phyloP scores from a whole-genome alignment of 1,284 basidiomycete species.

The Salmacisia buchloeana region DNA sequence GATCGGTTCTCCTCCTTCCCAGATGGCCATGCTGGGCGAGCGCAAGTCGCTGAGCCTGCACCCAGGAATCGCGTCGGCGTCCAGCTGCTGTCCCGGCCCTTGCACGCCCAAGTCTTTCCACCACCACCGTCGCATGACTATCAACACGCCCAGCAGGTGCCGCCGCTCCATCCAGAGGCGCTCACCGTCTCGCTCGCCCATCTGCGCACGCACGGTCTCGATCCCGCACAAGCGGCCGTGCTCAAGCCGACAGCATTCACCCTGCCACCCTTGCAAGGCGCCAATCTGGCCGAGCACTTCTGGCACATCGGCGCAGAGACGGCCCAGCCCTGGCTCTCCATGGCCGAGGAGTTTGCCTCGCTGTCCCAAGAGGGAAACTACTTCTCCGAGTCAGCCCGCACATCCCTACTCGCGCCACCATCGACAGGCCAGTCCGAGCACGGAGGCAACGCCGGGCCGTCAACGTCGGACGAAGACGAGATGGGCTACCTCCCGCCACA shows the following conservation, averaged over 20 bases:
- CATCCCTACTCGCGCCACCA: background rate
- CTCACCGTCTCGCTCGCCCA: slow-evolving; percentile 74
- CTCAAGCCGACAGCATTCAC: slow-evolving; percentile 73
- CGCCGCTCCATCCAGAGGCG: slow-evolving; percentile 61
- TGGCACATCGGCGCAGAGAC: slow-evolving; percentile 67
- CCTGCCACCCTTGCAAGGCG: slow-evolving; percentile 76
- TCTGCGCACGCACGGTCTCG: slow-evolving; percentile 70
- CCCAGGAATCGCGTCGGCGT: slow-evolving; percentile 79
- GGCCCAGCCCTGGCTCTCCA: slow-evolving; percentile 73
- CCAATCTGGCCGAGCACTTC: slow-evolving; percentile 82
- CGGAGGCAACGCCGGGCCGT: slow-evolving; percentile 16
- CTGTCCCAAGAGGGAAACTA: slow-evolving; percentile 61
- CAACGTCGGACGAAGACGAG: background rate
- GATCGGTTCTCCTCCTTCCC: background rate
- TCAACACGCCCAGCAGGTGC: slow-evolving; percentile 54
- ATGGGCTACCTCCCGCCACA: slow-evolving; percentile 9
- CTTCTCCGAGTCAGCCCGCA: slow-evolving; percentile 7
- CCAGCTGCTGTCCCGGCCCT: slow-evolving; percentile 73
- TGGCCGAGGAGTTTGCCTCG: slow-evolving; percentile 65
- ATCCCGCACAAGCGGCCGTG: slow-evolving; percentile 71
- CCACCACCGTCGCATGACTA: slow-evolving; percentile 51
- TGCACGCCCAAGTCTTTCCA: slow-evolving; percentile 81
- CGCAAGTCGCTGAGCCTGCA: slow-evolving; percentile 8
- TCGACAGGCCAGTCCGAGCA: slow-evolving; percentile 9
- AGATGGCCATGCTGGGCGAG: background rate